A percentile compares a stretch with the other conserved stretches of the same genome.
phyloP scores from a whole-genome alignment of 352 stramenopile species.

The Phytophthora hybrid region DNA sequence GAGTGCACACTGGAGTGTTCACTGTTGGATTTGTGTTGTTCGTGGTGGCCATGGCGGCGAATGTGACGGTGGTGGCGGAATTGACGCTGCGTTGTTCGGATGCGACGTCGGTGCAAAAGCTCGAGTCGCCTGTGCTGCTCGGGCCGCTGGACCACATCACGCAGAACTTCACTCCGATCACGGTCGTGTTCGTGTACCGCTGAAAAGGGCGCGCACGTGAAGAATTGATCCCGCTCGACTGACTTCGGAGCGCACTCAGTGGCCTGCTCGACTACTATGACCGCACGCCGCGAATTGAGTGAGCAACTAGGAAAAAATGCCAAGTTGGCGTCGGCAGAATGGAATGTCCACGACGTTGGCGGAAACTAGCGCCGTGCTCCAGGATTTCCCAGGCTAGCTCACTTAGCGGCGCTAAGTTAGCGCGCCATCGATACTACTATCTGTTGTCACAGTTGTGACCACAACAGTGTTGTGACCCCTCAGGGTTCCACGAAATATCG shows the following conservation, averaged over 20 bases:
- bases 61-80: conserved; percentile 1
- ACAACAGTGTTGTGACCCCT: no score
- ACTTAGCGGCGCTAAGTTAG: no score
- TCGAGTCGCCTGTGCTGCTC: conserved; percentile 24
- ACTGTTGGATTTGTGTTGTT: conserved; percentile 2
- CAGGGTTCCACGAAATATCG: no score
- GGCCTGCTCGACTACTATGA: conserved; percentile 26
- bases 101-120: not conserved
- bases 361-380: no score
- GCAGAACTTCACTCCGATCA: conserved; percentile 24
- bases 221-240: conserved; percentile 18
- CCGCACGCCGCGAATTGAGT: no score
- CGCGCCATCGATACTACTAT: no score
- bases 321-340: no score
- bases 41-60: not conserved
- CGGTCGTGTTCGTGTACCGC: conserved; percentile 34
- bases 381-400: no score
- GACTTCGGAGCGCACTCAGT: conserved; percentile 4
- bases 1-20: not conserved
- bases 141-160: conserved; percentile 33
- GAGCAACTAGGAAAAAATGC: no score
- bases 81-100: conserved; percentile 12
- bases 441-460: no score
- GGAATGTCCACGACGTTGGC: no score
- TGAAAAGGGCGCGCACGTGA: not conserved